Conservation (phyloP, 2,329 filamentous ascomycete genomes). For the Ophiostoma quercus region DNA sequence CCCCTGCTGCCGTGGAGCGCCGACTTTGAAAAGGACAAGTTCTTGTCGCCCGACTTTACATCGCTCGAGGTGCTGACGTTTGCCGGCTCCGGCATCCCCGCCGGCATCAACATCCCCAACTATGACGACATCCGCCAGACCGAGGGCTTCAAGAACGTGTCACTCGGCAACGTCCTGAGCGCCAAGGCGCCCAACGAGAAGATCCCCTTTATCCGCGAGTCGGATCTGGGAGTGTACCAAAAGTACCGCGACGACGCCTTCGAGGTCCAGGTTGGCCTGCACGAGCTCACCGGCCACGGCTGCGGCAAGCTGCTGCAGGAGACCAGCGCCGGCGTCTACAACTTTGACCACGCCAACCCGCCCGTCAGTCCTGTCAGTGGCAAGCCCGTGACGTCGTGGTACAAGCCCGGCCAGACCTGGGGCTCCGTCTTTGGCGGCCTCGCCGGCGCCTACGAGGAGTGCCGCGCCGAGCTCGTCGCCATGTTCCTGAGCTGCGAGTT, state of each 20-base stretch:
- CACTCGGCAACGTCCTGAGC: slow-evolving; percentile 83
- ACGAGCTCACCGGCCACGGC: slow-evolving; percentile 81
- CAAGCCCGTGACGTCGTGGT: slow-evolving; percentile 77
- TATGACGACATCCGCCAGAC: slow-evolving; percentile 75
- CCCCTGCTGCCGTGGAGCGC: slow-evolving; percentile 81
- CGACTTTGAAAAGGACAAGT: slow-evolving; percentile 94
- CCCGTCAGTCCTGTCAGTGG: slow-evolving; percentile 74
- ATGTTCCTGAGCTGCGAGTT: slow-evolving; percentile 91
- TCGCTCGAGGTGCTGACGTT: slow-evolving; percentile 89
- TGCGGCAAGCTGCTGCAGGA: slow-evolving; percentile 93
- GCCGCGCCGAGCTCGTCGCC: slow-evolving; percentile 86
- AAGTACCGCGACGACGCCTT: slow-evolving; percentile 83
- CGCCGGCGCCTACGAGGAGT: slow-evolving; percentile 88
- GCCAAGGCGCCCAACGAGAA: slow-evolving; percentile 90
- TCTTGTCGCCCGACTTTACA: slow-evolving; percentile 92
- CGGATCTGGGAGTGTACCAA: slow-evolving; percentile 71
- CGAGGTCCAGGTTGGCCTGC: slow-evolving; percentile 91
- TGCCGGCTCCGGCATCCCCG: slow-evolving; percentile 60
- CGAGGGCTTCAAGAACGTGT: slow-evolving; percentile 89
- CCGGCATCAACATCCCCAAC: slow-evolving; percentile 64
- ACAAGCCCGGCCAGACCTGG: slow-evolving; percentile 95
- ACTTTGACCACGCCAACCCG: slow-evolving; percentile 79
- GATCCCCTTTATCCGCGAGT: slow-evolving; percentile 79
- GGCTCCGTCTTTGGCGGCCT: slow-evolving; percentile 84
- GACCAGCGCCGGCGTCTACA: slow-evolving; percentile 72